Base-by-base conservation (phyloP, 2,329 filamentous ascomycete species). In the Aspergillus neoniger region DNA sequence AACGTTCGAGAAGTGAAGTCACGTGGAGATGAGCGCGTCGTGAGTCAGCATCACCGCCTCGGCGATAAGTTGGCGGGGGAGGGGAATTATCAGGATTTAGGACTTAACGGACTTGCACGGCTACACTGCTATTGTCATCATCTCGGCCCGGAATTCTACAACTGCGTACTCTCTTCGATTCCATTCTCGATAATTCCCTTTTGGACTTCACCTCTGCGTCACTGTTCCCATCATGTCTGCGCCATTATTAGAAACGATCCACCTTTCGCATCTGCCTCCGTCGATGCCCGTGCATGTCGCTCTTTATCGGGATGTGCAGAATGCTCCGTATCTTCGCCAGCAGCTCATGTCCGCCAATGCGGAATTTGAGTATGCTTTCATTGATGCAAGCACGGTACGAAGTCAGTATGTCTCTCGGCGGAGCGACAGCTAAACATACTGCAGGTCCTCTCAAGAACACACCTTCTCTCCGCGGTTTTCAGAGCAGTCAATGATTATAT, bases 361-460 rank as follows among this genome's bases (percentile, higher is more conserved):
- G 10, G 88, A 89, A 8, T 98, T 93, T 69, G 92, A 98, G 77
- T 98, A 98, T 81, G 92, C 93, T 36, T 90, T 99, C 67, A 85
- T 99, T 50, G 94, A 99, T 78, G 92, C 92, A 19, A 87, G 86
- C 49, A 86, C 91, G 74, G 89, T 93, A 82, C 63, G 83, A 39
- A 12, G 55, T 54, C 39, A 56, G 39, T 5, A 21, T 25, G 41
- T 17, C 15, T 36, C 5, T 53, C 30, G 17, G n/a, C 19, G n/a
- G 2, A 10, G 12, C 14, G 39, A 17, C 44, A 53, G 14, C n/a
- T 55, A 30, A 51, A 62, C 23, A 23, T 61, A 4, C 39, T 47
- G 56, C 61, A 91, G 88, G 81, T 96, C 59, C 75, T 92, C 23
- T 92, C 91, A 1, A 83, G 88, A 32, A 79, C 83, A 5, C 92